Evolutionary conservation across 176 grass and related monocot species (phyloP), one percentile per base, ranked within the genome.

Genomic region (Saccharum spontaneum): DNA sequence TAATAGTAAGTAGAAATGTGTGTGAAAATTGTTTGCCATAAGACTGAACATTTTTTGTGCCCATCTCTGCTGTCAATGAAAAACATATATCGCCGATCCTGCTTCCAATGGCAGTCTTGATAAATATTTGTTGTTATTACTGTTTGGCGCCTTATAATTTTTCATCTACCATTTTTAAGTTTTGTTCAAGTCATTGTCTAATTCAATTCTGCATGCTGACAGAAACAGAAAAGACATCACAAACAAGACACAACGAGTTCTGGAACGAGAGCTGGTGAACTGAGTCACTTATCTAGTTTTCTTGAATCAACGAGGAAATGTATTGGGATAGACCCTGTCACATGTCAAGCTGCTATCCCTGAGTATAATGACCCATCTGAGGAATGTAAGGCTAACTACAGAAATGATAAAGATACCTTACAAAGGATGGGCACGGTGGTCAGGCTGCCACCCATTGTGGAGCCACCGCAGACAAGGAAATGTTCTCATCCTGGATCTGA

Each of bases 301-400:
- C 83, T 81, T 80, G 15, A 37, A 36, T 67, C 59, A 75, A 28
- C 33, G 2, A 44, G 34, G 30, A 80, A 65, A 89, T 1, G 1
- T 49, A 69, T 70, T 80, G 23, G 40, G 41, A 14, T 61, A 43
- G 68, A 75, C 44, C 11, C 67, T 24, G 24, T 31, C 5, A 0
- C 3, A 17, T 64, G 31, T 86, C 87, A 80, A 70, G 83, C 79
- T 83, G 77, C 36, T 83, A 24, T 92, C 50, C 87, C 90, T 30
- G 50, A 86, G 49, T 89, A 75, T 37, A 13, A 50, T 73, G 61
- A 10, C 6, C 83, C 83, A 79, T 75, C 79, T 80, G 50, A 83
- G 67, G 8, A 76, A 55, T 63, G 38, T 65, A 62, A 33, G 62
- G 83, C 50, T 55, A 75, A 79, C 9, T 83, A 86, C 79, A 92